Conservation (phyloP, 345 rosid genomes). For the Nasturtium officinale region DNA sequence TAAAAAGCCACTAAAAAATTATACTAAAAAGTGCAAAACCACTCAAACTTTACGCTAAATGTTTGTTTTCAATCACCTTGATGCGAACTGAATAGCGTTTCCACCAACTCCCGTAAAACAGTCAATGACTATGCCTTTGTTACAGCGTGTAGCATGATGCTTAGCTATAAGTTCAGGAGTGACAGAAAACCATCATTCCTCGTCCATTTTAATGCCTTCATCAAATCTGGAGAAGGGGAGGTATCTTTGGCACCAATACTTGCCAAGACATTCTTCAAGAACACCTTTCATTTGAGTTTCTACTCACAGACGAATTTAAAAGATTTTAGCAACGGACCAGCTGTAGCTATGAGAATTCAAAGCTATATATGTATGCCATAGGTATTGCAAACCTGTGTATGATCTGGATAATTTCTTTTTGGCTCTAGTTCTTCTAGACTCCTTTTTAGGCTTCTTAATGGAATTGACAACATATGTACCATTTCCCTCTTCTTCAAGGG, state of each 20-base stretch:
- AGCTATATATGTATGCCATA: background rate
- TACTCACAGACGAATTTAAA: conserved; percentile 35
- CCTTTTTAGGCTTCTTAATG: conserved; percentile 50
- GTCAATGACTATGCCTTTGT: conserved; percentile 61
- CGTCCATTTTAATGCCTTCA: conserved; percentile 84
- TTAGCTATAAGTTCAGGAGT: conserved; percentile 86
- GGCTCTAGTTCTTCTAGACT: conserved; percentile 50
- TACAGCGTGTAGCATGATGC: conserved; percentile 82
- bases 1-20: background rate
- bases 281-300: conserved; percentile 49
- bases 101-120: conserved; percentile 96
- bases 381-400: conserved; percentile 48
- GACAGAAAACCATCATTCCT: conserved; percentile 99
- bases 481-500: conserved; percentile 40
- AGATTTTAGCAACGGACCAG: background rate
- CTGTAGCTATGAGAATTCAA: conserved; percentile 1
- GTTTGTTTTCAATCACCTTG: conserved; percentile 46
- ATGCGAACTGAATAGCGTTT: conserved; percentile 88
- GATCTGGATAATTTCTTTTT: conserved; percentile 42
- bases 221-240: conserved; percentile 76
- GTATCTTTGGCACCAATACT: conserved; percentile 92
- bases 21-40: background rate
- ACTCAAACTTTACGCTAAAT: no score
- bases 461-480: conserved; percentile 34
- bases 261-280: conserved; percentile 52